Conservation (phyloP, 2,329 filamentous ascomycete genomes). For the Sporothrix variecibatus region DNA sequence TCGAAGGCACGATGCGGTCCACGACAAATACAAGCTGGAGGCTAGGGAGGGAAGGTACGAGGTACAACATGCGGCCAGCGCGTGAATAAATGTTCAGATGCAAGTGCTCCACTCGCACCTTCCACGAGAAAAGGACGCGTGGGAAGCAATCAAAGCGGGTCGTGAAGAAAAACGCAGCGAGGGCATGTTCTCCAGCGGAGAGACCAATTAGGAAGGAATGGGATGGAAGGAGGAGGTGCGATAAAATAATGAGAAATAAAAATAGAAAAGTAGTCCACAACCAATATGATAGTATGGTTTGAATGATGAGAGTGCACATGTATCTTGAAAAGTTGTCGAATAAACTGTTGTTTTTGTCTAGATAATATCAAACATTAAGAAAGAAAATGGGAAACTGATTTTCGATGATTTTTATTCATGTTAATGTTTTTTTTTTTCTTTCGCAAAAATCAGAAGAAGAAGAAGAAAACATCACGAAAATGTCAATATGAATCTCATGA, state of each 20-base stretch:
- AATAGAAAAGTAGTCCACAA: neutral
- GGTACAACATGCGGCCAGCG: neutral
- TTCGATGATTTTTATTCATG: too few species aligned
- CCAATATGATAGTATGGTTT: neutral
- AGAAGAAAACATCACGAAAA: too few species aligned
- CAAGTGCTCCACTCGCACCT: slow-evolving; percentile 8
- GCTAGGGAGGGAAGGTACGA: neutral
- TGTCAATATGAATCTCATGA: neutral
- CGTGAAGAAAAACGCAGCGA: neutral
- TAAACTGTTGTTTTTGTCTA: neutral
- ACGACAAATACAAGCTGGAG: too few species aligned
- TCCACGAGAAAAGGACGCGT: neutral
- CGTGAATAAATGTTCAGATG: slow-evolving; percentile 5
- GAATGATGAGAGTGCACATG: neutral
- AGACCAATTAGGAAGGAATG: neutral
- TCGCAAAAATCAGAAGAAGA: too few species aligned
- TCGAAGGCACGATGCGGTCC: neutral
- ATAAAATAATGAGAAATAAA: neutral
- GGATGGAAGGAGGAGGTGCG: neutral
- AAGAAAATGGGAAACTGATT: neutral
- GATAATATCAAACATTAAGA: neutral
- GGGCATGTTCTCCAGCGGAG: neutral
- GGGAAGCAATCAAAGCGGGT: slow-evolving; percentile 9
- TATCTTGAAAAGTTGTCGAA: neutral
- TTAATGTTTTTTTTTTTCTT: neutral